Evolutionary conservation across 768 basidiomycete genomes (phyloP).

Genomic region (Gymnopilus dilepis): DNA sequence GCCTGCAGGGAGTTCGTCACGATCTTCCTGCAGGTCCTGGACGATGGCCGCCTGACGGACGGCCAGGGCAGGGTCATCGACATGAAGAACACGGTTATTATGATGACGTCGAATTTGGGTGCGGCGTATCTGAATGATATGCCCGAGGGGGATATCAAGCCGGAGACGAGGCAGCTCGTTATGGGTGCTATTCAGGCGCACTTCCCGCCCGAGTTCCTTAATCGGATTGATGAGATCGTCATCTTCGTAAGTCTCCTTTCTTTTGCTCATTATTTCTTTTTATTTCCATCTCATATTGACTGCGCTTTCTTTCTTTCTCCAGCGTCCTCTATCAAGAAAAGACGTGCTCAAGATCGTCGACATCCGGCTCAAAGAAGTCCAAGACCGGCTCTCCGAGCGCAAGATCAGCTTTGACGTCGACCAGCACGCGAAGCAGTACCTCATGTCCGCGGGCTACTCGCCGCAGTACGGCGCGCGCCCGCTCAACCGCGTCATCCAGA

Average conservation of each 20-base stretch:
- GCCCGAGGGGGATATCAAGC: constrained; percentile 69
- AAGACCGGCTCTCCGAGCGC: constrained; percentile 75
- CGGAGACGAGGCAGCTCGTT: constrained; percentile 67
- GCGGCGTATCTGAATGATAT: constrained; percentile 78
- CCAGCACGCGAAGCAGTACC: constrained; percentile 72
- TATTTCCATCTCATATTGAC: not conserved
- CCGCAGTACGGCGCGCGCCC: constrained; percentile 92
- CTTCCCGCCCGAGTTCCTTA: constrained; percentile 93
- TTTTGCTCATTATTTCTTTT: too few species aligned
- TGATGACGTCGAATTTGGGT: constrained; percentile 94
- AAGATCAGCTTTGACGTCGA: constrained; percentile 86
- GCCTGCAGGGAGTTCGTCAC: constrained; percentile 70
- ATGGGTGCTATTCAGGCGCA: constrained; percentile 81
- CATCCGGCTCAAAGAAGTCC: constrained; percentile 84
- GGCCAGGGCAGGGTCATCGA: constrained; percentile 90
- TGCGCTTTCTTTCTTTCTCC: constrained; percentile 7
- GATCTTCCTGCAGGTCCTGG: constrained; percentile 76
- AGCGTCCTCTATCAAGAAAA: constrained; percentile 78
- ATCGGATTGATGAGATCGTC: constrained; percentile 86
- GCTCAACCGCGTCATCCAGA: constrained; percentile 90
- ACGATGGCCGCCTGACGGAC: constrained; percentile 91
- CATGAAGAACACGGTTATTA: constrained; percentile 91
- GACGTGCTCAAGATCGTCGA: constrained; percentile 89
- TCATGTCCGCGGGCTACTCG: constrained; percentile 80
- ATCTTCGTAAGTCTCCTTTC: constrained; percentile 62